Conservation (phyloP, 2,329 filamentous ascomycete genomes). For the Cercospora sojina region DNA sequence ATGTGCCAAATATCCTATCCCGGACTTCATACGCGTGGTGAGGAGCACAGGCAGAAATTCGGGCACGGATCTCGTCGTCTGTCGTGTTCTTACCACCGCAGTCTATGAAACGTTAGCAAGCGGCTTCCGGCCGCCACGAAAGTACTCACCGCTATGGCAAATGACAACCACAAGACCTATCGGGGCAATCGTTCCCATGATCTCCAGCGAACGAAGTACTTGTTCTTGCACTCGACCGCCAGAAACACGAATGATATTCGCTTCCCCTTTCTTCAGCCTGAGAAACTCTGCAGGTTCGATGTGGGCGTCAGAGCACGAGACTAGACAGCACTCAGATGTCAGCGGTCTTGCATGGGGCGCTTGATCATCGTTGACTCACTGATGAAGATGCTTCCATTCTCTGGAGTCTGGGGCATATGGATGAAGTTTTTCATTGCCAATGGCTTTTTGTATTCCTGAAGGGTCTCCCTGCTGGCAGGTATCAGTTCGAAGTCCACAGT, state of each 20-base stretch:
- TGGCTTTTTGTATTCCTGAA: neutral
- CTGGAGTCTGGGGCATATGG: neutral
- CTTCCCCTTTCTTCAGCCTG: neutral
- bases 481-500: neutral
- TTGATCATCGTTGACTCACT: neutral
- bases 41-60: neutral
- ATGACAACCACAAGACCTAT: slow-evolving; percentile 2
- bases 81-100: slow-evolving; percentile 1
- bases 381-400: neutral
- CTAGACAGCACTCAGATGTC: neutral
- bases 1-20: neutral
- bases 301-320: slow-evolving; percentile 7
- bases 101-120: neutral
- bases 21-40: neutral
- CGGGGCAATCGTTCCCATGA: slow-evolving; percentile 1
- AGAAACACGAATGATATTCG: neutral
- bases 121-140: neutral
- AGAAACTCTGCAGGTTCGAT: slow-evolving; percentile 3
- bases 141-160: neutral
- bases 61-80: neutral
- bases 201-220: neutral
- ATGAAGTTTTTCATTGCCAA: neutral
- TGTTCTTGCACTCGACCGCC: neutral
- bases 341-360: neutral
- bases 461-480: neutral